Base-by-base conservation (phyloP, 495 filamentous ascomycete genomes). In the Hyaloscypha bicolor region DNA sequence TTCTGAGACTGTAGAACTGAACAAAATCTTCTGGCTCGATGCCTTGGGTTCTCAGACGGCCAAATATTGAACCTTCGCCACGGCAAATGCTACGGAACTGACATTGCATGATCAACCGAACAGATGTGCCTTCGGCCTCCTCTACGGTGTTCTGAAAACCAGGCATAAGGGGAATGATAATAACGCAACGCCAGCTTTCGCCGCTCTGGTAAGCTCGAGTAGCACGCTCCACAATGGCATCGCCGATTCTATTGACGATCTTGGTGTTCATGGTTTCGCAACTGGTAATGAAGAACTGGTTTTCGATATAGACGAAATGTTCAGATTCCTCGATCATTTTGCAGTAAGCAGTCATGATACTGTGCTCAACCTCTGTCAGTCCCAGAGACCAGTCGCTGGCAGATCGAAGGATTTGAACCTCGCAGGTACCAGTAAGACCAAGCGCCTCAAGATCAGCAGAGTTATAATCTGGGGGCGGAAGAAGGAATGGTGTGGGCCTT, bases 251-350 rank as follows among this genome's bases (percentile, higher is more conserved):
- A 71, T 99, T 99, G 73, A 94, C 87, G 65, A 99, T 94, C 73
- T 88, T 91, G 55, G 87, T 90, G 45, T 91, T 91, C 64, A 96
- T 87, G 19, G 94, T 93, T 70, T 94, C 90, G 65, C 93, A 96
- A 63, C 91, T 96, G 63, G 89, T 95, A 79, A 99, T 91, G 79
- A 96, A 99, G 81, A 99, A 99, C 76, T 99, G 95, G 75, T 99
- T 99, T 73, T 99, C 95, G 67, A 99, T 96, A 76, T 99, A 98
- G 65, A 99, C 92, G 68, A 98, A 97, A 72, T 98, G 95, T 57
- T 99, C 93, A 9, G 93, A 97, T 62, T 93, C 87, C 72, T 95
- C 89, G 63, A 99, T 99, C 77, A 95, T 83, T 74, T 97, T 95
- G 71, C 95, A 85, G 71, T 99, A 99, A 32, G 95, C 95, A 64